Conservation (phyloP, 148 eudicot species). For the Diospyros lotus region DNA sequence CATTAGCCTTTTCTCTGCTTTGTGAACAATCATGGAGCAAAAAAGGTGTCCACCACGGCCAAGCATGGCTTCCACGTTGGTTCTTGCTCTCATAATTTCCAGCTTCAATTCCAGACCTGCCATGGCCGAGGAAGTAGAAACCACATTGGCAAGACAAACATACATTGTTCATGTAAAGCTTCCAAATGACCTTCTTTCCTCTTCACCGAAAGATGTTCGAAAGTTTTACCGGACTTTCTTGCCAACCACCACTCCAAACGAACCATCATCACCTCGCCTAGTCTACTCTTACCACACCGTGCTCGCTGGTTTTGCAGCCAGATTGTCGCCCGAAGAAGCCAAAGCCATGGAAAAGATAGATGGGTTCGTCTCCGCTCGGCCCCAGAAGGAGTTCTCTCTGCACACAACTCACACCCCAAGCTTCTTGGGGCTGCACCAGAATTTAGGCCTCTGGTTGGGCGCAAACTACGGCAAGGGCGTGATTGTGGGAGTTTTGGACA, state of each 20-base stretch:
- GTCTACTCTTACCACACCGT: conserved; percentile 62
- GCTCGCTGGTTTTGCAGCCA: conserved; percentile 70
- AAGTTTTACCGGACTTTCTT: conserved; percentile 10
- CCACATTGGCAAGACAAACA: conserved; percentile 24
- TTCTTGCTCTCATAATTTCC: too few species aligned
- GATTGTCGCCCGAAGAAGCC: conserved; percentile 14
- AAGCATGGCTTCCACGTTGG: too few species aligned
- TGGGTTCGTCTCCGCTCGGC: conserved; percentile 35
- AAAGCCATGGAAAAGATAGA: conserved; percentile 36
- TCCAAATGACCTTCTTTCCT: conserved; percentile 28
- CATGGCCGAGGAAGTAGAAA: too few species aligned
- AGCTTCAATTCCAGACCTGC: too few species aligned
- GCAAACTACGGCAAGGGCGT: conserved; percentile 34
- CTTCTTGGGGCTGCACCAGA: conserved; percentile 52
- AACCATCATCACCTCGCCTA: conserved; percentile 20
- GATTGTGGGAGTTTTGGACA: conserved; percentile 66
- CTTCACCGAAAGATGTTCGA: conserved; percentile 56
- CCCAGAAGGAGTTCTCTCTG: conserved; percentile 47
- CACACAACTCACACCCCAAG: conserved; percentile 85
- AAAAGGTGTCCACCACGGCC: too few species aligned
- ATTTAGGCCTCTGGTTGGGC: conserved; percentile 14
- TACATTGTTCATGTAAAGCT: conserved; percentile 75
- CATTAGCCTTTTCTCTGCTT: too few species aligned
- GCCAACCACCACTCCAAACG: conserved; percentile 40
- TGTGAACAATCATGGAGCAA: too few species aligned